A percentile compares a stretch with the other conserved stretches of the same genome.
Evolutionary conservation across 495 filamentous ascomycete species (phyloP).

Genomic region (Xylaria telfairii): DNA sequence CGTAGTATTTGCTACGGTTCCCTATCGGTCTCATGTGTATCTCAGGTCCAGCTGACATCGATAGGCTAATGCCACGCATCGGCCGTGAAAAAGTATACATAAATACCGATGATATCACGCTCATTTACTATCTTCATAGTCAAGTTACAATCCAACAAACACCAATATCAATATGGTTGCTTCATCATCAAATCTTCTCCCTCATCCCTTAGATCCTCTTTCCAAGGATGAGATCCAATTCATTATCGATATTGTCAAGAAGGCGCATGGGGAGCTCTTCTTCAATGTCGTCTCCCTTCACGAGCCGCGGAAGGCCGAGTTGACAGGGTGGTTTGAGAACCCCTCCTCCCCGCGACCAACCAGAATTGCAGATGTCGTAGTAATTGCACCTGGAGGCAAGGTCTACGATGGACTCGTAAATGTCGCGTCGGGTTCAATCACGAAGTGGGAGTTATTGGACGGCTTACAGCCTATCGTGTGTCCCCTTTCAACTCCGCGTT

Average conservation of each 20-base stretch:
- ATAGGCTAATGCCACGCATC: background rate
- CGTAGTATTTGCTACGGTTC: background rate
- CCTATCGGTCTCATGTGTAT: background rate
- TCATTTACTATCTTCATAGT: background rate
- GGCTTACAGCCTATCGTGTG: constrained; percentile 82
- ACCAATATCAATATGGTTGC: constrained; percentile 29
- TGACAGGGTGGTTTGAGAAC: constrained; percentile 79
- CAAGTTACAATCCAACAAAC: background rate
- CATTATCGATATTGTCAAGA: constrained; percentile 71
- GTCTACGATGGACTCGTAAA: constrained; percentile 89
- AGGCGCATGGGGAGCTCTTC: constrained; percentile 71
- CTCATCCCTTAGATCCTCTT: constrained; percentile 87
- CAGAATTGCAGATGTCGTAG: constrained; percentile 83
- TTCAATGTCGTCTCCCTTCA: constrained; percentile 92
- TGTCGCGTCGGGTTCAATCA: constrained; percentile 70
- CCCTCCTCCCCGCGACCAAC: constrained; percentile 68
- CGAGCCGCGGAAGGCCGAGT: constrained; percentile 87
- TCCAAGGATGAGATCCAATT: constrained; percentile 77
- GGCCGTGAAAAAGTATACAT: background rate
- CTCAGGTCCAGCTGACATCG: constrained; percentile 7
- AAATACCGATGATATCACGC: background rate
- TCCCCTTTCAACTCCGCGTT: background rate
- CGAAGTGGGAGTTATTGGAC: constrained; percentile 76
- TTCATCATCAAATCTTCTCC: constrained; percentile 31
- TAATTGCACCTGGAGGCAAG: constrained; percentile 78